Percentiles rank a stretch among this genome's conserved stretches.
These are phyloP conservation scores for Acrodontium crateriforme DNA, from an alignment of 2,329 filamentous ascomycete species.

Conservation along the genomic window DNA sequence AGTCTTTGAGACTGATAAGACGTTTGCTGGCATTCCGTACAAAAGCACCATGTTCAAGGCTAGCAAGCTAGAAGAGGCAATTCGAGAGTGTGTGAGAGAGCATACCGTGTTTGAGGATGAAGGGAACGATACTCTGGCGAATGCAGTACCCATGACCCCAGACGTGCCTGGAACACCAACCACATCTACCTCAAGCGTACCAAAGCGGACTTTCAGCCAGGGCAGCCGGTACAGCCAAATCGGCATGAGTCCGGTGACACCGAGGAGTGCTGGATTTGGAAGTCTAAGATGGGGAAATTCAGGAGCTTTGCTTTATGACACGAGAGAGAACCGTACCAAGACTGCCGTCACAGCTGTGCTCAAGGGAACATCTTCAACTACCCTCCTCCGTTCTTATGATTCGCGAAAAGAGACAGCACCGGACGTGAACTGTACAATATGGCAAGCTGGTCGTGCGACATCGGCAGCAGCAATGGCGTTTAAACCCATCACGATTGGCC, in stretches of 20 bases:
- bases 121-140: conserved; percentile 56
- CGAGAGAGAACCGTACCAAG: conserved; percentile 53
- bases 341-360: conserved; percentile 87
- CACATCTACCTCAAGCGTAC: conserved; percentile 11
- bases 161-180: conserved; percentile 23
- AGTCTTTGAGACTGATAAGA: conserved; percentile 98
- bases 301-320: conserved; percentile 77
- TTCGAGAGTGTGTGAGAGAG: conserved; percentile 61
- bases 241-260: conserved; percentile 45
- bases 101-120: conserved; percentile 64
- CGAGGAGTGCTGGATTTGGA: conserved; percentile 39
- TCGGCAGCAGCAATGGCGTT: conserved; percentile 83
- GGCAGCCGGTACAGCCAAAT: conserved; percentile 75
- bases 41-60: conserved; percentile 93
- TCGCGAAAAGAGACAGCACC: conserved; percentile 81
- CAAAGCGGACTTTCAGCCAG: conserved; percentile 58
- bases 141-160: conserved; percentile 35
- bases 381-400: conserved; percentile 79
- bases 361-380: conserved; percentile 60
- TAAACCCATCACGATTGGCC: conserved; percentile 87
- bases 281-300: conserved; percentile 59
- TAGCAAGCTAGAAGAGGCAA: conserved; percentile 79
- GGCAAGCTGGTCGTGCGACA: conserved; percentile 94
- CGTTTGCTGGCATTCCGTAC: conserved; percentile 88
- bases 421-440: conserved; percentile 88